A percentile compares a stretch with the other conserved stretches of the same genome.
Evolutionary conservation across 2,329 filamentous ascomycete species (phyloP).

Genomic region (Aspergillus sp.): DNA sequence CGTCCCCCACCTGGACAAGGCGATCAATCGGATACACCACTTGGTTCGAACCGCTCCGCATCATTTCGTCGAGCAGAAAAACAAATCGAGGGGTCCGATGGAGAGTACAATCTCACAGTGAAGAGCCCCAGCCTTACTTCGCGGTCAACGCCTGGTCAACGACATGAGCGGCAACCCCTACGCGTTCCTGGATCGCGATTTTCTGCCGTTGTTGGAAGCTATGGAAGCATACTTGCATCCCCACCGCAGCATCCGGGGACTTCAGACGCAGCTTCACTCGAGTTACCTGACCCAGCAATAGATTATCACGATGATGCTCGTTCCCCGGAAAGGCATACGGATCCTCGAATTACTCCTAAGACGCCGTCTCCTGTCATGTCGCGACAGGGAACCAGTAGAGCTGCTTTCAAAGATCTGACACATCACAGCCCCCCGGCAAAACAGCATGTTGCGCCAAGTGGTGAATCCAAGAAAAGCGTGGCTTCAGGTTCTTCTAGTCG

Average conservation of each 20-base stretch:
- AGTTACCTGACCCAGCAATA: conserved; percentile 63
- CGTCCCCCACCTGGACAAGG: conserved; percentile 20
- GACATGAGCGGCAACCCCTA: conserved; percentile 39
- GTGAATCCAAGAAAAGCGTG: conserved; percentile 21
- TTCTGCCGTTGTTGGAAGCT: conserved; percentile 47
- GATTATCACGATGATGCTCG: conserved; percentile 40
- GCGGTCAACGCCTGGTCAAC: conserved; percentile 37
- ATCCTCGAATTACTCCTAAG: conserved; percentile 20
- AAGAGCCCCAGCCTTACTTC: conserved; percentile 27
- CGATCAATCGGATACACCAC: conserved; percentile 14
- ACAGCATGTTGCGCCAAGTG: conserved; percentile 3
- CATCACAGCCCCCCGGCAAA: conserved; percentile 12
- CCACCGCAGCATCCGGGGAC: conserved; percentile 41
- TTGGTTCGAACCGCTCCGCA: conserved; percentile 16
- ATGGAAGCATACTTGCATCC: conserved; percentile 64
- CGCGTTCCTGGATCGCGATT: conserved; percentile 36
- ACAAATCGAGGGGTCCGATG: conserved; percentile 17
- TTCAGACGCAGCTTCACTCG: conserved; percentile 51
- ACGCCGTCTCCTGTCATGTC: conserved; percentile 28
- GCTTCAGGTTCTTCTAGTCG: conserved; percentile 27
- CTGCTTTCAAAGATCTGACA: conserved; percentile 1
- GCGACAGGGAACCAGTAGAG: conserved; percentile 16
- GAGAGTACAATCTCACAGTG: conserved; percentile 11
- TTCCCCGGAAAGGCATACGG: conserved; percentile 13
- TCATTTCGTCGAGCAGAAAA: conserved; percentile 23